Evolutionary conservation across 495 filamentous ascomycete genomes (phyloP), one percentile per base, ranked within the genome.

Genomic region (Aspergillus kassunensis): DNA sequence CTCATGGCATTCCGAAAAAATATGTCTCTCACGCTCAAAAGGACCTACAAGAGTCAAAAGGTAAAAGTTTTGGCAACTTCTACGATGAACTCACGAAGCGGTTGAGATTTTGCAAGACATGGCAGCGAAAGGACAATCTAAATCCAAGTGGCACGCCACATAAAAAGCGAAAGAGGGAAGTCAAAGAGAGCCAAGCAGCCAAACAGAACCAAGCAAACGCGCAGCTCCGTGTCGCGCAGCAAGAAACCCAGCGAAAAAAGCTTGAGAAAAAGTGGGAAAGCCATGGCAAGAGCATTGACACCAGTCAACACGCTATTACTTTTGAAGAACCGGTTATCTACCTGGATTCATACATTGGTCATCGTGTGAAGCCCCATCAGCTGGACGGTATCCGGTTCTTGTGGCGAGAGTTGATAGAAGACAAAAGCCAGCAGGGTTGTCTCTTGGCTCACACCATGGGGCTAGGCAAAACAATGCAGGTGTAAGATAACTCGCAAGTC

Each of bases 391-490:
- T 96, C 42, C 84, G 86, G 18, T 96, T 96, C 67, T 78, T 97
- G 79, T 97, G 91, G 90, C 81, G 88, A 52, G 86, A 95, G 51
- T 63, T 96, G 20, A 83, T 90, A 6, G 75, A 76, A 13, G 73
- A 75, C 25, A 59, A 76, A 9, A 68, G 71, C 19, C 71, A 71
- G 20, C 82, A 87, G 62, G 91, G 91, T 6, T 95, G 89, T 58
- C 72, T 97, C 3, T 78, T 97, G 24, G 89, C 91, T 2, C 91
- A 96, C 63, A 89, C 89, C 1, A 96, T 96, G 92, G 91, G 91
- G 2, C 67, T 97, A 13, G 91, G 91, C 12, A 97, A 97, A 67
- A 96, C 92, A 0, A 88, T 96, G 81, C 92, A 96, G 61, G 75
- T 86, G 73, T 80, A 67, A 70, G 80, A 81, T 20, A 44, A 30